These are phyloP conservation scores for Verticillium dahliae DNA, from an alignment of 2,329 filamentous ascomycete species.

Conservation along the genomic window DNA sequence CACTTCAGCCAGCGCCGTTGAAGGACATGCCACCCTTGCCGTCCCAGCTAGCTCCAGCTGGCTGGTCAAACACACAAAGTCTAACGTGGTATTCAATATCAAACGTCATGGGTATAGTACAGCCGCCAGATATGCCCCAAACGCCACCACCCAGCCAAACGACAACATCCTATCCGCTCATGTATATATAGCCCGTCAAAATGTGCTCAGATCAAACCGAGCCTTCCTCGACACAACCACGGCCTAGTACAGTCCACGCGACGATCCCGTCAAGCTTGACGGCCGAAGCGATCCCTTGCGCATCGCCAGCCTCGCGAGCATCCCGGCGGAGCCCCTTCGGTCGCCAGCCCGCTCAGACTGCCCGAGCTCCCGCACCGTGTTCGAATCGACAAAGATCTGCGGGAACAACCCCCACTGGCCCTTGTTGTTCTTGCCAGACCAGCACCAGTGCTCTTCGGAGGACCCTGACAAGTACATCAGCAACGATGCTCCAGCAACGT, in stretches of 20 bases:
- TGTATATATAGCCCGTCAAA: no score
- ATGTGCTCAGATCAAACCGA: no score
- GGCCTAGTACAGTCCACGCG: background rate
- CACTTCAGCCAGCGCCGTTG: background rate
- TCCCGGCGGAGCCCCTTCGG: background rate
- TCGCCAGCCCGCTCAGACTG: conserved; percentile 20
- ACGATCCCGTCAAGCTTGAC: conserved; percentile 21
- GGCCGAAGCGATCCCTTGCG: conserved; percentile 21
- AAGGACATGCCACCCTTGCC: no score
- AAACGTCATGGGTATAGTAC: conserved; percentile 4
- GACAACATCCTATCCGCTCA: no score
- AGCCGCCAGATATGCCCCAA: background rate
- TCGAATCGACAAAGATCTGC: conserved; percentile 38
- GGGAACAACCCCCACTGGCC: conserved; percentile 49
- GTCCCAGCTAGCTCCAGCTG: no score
- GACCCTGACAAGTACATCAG: conserved; percentile 23
- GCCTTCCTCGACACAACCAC: background rate
- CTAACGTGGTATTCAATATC: background rate
- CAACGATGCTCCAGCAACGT: background rate
- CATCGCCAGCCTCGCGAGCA: background rate
- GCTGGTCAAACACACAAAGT: background rate
- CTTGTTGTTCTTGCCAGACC: conserved; percentile 45
- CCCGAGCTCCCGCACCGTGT: conserved; percentile 32
- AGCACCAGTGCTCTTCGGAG: conserved; percentile 47
- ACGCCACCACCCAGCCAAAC: background rate